phyloP scores from a whole-genome alignment of 2,329 filamentous ascomycete genomes.

The Alternaria ethzedia region DNA sequence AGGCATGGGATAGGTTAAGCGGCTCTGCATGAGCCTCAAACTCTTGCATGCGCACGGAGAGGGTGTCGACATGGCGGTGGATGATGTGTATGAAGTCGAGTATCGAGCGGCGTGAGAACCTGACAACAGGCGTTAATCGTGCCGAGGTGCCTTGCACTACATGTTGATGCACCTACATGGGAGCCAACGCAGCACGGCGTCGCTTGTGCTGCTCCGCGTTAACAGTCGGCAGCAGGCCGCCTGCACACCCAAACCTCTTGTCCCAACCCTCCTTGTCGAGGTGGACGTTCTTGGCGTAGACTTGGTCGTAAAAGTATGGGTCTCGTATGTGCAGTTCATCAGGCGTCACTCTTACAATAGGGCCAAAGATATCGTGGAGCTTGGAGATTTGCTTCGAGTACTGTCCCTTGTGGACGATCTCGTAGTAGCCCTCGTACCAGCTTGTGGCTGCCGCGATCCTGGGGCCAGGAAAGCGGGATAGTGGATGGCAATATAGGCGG shows the following conservation, averaged over 20 bases:
- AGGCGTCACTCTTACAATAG: slow-evolving; percentile 53
- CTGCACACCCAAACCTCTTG: slow-evolving; percentile 37
- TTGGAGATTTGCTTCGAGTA: slow-evolving; percentile 39
- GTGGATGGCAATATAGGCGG: slow-evolving; percentile 53
- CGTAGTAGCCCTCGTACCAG: slow-evolving; percentile 47
- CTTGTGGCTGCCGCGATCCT: slow-evolving; percentile 37
- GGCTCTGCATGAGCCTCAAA: slow-evolving; percentile 40
- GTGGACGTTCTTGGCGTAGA: slow-evolving; percentile 41
- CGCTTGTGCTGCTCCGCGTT: slow-evolving; percentile 38
- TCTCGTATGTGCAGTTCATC: slow-evolving; percentile 53
- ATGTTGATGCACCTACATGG: slow-evolving; percentile 31
- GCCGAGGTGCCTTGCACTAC: neutral
- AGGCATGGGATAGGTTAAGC: slow-evolving; percentile 40
- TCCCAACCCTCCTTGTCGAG: slow-evolving; percentile 47
- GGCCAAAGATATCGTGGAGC: slow-evolving; percentile 45
- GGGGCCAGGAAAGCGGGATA: slow-evolving; percentile 55
- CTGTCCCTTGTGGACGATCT: slow-evolving; percentile 40
- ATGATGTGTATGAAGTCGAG: slow-evolving; percentile 46
- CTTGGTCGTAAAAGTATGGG: slow-evolving; percentile 46
- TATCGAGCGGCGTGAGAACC: slow-evolving; percentile 46
- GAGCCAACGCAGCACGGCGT: slow-evolving; percentile 39
- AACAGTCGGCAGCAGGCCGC: slow-evolving; percentile 37
- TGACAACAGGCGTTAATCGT: slow-evolving; percentile 13
- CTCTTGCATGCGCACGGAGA: slow-evolving; percentile 37
- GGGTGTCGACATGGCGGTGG: slow-evolving; percentile 42